Percentiles rank a stretch among this genome's conserved stretches.
Evolutionary conservation across 1,139 yeast species (phyloP).

Genomic region (Hansenula anomala): DNA sequence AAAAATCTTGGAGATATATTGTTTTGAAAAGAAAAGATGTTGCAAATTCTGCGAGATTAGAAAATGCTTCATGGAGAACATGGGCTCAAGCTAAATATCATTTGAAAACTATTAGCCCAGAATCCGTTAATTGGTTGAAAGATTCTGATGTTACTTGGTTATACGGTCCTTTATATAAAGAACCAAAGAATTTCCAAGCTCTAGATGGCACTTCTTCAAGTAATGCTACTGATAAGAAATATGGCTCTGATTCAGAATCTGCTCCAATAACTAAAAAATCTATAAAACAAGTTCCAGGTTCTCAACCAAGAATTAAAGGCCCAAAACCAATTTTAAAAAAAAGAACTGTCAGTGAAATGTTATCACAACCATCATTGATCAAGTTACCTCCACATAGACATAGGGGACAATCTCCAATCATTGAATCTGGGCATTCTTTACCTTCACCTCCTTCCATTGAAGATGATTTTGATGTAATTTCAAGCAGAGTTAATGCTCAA

Average conservation of each 20-base stretch:
- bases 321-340: constrained; percentile 78
- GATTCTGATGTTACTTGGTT: constrained; percentile 79
- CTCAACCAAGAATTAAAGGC: constrained; percentile 17
- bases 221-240: constrained; percentile 22
- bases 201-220: constrained; percentile 19
- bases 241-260: constrained; percentile 39
- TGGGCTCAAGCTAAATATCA: constrained; percentile 77
- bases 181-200: constrained; percentile 38
- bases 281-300: constrained; percentile 18
- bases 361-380: constrained; percentile 23
- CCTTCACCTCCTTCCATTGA: constrained; percentile 37
- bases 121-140: constrained; percentile 72
- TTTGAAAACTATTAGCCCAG: constrained; percentile 67
- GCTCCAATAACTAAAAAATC: constrained; percentile 24
- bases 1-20: constrained; percentile 93
- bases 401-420: constrained; percentile 9
- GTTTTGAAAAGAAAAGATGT: constrained; percentile 74
- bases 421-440: constrained; percentile 9
- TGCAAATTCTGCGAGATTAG: constrained; percentile 61
- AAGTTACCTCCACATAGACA: constrained; percentile 6
- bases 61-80: constrained; percentile 82
- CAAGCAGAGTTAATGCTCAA: constrained; percentile 57
- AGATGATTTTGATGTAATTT: constrained; percentile 52
- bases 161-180: constrained; percentile 61
- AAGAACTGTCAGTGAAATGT: constrained; percentile 70